phyloP scores from a whole-genome alignment of 2,329 filamentous ascomycete species.

The Colletotrichum siamense region DNA sequence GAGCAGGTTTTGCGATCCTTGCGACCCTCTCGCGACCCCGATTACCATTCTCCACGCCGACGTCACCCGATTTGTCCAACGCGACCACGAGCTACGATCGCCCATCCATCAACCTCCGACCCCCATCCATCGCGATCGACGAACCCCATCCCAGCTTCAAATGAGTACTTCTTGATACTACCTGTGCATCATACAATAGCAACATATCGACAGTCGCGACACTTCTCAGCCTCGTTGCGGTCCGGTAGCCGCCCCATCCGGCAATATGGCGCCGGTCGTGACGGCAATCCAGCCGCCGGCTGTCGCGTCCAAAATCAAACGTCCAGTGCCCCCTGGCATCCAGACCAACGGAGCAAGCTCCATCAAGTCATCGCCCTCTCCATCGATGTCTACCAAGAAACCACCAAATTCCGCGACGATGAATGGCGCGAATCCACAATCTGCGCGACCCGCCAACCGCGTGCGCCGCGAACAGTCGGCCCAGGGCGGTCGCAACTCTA shows the following conservation, averaged over 20 bases:
- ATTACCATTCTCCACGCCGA: conserved; percentile 8
- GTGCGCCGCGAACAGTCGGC: conserved; percentile 61
- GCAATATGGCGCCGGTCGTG: conserved; percentile 61
- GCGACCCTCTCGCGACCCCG: background rate
- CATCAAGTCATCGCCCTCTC: conserved; percentile 65
- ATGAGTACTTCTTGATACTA: conserved; percentile 10
- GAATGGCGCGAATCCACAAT: conserved; percentile 44
- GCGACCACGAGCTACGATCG: background rate
- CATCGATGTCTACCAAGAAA: conserved; percentile 62
- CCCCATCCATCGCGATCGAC: conserved; percentile 8
- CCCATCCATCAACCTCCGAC: background rate
- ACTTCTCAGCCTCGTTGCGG: background rate
- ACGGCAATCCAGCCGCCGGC: conserved; percentile 48
- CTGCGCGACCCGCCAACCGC: conserved; percentile 59
- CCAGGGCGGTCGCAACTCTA: conserved; percentile 53
- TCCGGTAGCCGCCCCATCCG: conserved; percentile 8
- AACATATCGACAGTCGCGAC: background rate
- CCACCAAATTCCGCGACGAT: conserved; percentile 48
- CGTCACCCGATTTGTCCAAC: conserved; percentile 18
- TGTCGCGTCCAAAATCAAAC: conserved; percentile 67
- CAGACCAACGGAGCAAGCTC: conserved; percentile 68
- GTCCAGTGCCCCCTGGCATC: conserved; percentile 68
- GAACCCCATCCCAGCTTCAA: background rate
- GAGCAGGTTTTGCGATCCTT: background rate
- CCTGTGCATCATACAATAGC: background rate